These are phyloP conservation scores for Malassezia furfur DNA, from an alignment of 1,284 basidiomycete species.

Conservation along the genomic window DNA sequence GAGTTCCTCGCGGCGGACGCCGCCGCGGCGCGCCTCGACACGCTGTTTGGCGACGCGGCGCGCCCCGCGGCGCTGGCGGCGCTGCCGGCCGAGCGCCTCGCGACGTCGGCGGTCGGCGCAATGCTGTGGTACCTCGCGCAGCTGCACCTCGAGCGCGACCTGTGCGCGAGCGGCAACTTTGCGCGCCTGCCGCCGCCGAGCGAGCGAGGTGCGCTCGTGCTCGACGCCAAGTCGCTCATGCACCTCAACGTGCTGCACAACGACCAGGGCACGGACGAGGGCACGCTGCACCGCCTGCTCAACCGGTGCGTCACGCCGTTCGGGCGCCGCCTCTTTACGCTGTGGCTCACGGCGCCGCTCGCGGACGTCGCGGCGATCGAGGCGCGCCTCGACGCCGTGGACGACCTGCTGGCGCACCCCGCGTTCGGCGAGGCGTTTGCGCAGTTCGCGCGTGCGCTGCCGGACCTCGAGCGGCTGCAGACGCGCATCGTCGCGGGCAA, in stretches of 20 bases:
- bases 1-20: constrained; percentile 37
- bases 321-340: constrained; percentile 46
- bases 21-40: constrained; percentile 28
- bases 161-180: constrained; percentile 45
- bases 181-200: constrained; percentile 37
- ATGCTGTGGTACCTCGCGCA: constrained; percentile 42
- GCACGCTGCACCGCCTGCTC: constrained; percentile 42
- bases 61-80: constrained; percentile 32
- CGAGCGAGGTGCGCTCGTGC: constrained; percentile 30
- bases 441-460: constrained; percentile 31
- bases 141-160: constrained; percentile 42
- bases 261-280: constrained; percentile 42
- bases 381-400: constrained; percentile 42
- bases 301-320: constrained; percentile 46
- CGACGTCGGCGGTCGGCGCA: constrained; percentile 40
- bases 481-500: constrained; percentile 43
- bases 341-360: constrained; percentile 44
- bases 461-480: constrained; percentile 44
- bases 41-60: constrained; percentile 22
- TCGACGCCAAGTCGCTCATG: constrained; percentile 45
- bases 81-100: constrained; percentile 27
- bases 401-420: constrained; percentile 30
- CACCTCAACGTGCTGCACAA: constrained; percentile 46
- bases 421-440: constrained; percentile 35
- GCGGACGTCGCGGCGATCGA: constrained; percentile 28